Conservation (phyloP, 1,139 yeast species). For the Suhomyces chickasaworum region DNA sequence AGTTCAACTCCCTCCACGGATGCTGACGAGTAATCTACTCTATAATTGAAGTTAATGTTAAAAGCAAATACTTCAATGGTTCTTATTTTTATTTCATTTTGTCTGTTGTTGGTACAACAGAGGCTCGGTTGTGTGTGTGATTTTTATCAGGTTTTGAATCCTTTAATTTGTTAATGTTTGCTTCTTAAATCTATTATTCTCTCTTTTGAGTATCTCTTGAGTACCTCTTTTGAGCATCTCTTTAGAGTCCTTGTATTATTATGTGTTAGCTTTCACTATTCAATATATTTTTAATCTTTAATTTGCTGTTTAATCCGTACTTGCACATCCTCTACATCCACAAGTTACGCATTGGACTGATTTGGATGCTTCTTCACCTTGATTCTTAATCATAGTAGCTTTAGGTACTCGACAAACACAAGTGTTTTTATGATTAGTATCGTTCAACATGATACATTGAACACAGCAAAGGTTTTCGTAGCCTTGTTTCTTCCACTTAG, state of each 20-base stretch:
- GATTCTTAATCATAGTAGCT: conserved; percentile 35
- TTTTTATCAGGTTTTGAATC: conserved; percentile 1
- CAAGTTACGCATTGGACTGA: conserved; percentile 73
- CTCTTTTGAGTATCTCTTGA: conserved; percentile 1
- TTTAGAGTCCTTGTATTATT: conserved; percentile 13
- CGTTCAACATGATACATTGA: conserved; percentile 69
- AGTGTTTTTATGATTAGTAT: conserved; percentile 63
- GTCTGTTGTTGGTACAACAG: conserved; percentile 11
- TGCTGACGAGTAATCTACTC: conserved; percentile 9
- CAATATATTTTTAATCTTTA: conserved; percentile 30
- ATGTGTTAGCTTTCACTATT: conserved; percentile 5
- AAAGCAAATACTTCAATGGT: not conserved
- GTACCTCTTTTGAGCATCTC: too few relatives aligned
- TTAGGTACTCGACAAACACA: conserved; percentile 90
- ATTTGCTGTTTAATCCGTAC: too few relatives aligned
- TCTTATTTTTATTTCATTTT: conserved; percentile 8
- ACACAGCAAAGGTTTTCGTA: conserved; percentile 87
- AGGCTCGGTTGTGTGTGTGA: conserved; percentile 6
- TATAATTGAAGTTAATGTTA: not conserved
- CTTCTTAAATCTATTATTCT: conserved; percentile 2
- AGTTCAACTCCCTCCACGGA: conserved; percentile 11
- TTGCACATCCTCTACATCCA: conserved; percentile 89
- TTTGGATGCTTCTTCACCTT: conserved; percentile 38
- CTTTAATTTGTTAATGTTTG: conserved; percentile 3
- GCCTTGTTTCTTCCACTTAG: conserved; percentile 91